Percentiles rank a stretch among this genome's conserved stretches.
phyloP scores from a whole-genome alignment of 2,329 filamentous ascomycete genomes.

The Penicillium psychrosexuale region DNA sequence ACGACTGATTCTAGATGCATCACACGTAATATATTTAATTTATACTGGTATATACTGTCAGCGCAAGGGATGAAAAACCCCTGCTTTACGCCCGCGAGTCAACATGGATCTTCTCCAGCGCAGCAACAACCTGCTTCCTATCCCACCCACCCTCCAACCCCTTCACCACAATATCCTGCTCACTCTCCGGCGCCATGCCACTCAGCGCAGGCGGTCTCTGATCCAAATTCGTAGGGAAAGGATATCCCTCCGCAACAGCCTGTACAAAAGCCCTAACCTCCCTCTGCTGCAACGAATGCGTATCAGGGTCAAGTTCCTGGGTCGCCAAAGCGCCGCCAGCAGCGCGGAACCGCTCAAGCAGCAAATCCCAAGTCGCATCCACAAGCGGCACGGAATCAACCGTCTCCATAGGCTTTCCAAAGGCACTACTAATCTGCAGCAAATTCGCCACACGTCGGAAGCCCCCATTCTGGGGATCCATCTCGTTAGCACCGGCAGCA shows the following conservation, averaged over 20 bases:
- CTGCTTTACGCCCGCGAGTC: conserved; percentile 30
- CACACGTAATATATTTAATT: background rate
- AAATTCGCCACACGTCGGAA: conserved; percentile 59
- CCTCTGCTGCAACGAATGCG: conserved; percentile 25
- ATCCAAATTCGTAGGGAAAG: conserved; percentile 62
- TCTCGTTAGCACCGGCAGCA: conserved; percentile 58
- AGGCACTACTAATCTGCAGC: conserved; percentile 59
- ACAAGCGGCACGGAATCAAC: conserved; percentile 55
- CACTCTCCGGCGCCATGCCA: conserved; percentile 60
- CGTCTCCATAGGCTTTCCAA: conserved; percentile 63
- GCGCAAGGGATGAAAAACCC: background rate
- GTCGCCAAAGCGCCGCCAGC: conserved; percentile 20
- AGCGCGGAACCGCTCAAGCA: conserved; percentile 51
- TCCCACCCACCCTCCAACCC: conserved; percentile 46
- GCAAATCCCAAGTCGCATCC: conserved; percentile 51
- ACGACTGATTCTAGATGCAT: background rate
- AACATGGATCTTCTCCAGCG: conserved; percentile 39
- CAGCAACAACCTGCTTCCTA: conserved; percentile 41
- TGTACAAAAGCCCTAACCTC: conserved; percentile 49
- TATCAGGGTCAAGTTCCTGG: conserved; percentile 10
- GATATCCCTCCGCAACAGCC: conserved; percentile 57
- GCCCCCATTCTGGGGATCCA: conserved; percentile 18
- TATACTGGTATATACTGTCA: background rate
- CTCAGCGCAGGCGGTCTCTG: conserved; percentile 53
- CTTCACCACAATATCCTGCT: conserved; percentile 52